Evolutionary conservation across 108 stramenopile species (phyloP), one percentile per base, ranked within the genome.

Genomic region (Conticribra weissflogii): DNA sequence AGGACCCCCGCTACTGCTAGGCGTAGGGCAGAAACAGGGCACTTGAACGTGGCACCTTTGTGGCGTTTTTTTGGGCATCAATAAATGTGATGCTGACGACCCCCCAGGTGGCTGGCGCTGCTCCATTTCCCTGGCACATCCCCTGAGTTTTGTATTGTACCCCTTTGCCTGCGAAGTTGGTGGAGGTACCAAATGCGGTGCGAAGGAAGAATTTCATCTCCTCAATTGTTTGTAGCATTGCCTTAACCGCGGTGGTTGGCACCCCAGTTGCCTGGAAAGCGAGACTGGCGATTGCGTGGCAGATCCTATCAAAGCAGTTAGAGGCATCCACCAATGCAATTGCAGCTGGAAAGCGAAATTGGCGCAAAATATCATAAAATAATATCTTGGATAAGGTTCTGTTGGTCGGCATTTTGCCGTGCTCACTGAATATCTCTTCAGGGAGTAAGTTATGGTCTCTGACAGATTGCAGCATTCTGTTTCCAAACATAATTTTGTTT

Each of bases 91-190:
- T 64, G 36, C 68, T 68, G 0, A 79, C 32, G 49, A 71, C 62
- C 2, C 58, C 55, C 82, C 82, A 83, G 3, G 54, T 56, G 15
- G 64, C 65, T 25, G 82, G 82, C 3, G 59, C 77, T 51, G 54
- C 67, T 19, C 72, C 82, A 63, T 75, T 78, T 3, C 82, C 82
- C 66, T 83, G 82, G 45, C 59, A 60, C 59, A 60, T 1, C 21
- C 63, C 63, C 25, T 65, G 48, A 15, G 46, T 50, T 28, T 65
- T 65, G 36, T 23, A 21, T n/a, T 51, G 23, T 1, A 49, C 22
- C 4, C n/a, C n/a, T 2, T 8, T 19, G 3, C 48, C 47, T 2
- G 63, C 4, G 41, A 23, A 50, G 27, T 2, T 4, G 0, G 3
- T 68, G 2, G 68, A 69, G 56, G 57, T 57, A 9, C 68, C 68